A percentile compares a stretch with the other conserved stretches of the same genome.
phyloP scores from a whole-genome alignment of 768 basidiomycete genomes.

The Russula earlei region DNA sequence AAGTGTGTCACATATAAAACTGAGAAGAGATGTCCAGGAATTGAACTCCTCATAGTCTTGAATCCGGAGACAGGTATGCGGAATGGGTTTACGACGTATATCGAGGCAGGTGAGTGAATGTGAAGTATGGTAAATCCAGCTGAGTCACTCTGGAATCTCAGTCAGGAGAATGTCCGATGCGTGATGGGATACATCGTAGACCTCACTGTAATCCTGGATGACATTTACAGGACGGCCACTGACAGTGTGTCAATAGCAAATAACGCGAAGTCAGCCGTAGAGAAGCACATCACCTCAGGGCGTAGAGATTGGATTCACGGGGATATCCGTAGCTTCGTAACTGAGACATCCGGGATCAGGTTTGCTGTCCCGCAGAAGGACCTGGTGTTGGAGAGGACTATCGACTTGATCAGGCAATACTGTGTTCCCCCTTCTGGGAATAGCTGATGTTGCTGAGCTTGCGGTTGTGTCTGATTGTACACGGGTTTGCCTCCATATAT shows the following conservation, averaged over 20 bases:
- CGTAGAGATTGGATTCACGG: background rate
- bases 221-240: background rate
- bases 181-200: constrained; percentile 1
- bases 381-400: background rate
- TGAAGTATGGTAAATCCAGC: background rate
- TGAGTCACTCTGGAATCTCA: background rate
- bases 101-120: background rate
- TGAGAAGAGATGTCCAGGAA: background rate
- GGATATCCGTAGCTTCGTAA: background rate
- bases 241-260: background rate
- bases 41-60: background rate
- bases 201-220: background rate
- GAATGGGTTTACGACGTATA: background rate
- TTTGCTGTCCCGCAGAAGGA: background rate
- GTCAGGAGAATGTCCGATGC: background rate
- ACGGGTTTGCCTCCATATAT: no score
- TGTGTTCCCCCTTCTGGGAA: background rate
- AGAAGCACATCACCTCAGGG: background rate
- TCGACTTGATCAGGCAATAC: background rate
- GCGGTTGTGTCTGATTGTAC: no score
- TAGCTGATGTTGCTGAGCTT: background rate
- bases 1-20: no score
- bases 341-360: background rate
- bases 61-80: background rate
- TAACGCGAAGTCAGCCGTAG: background rate